A percentile compares a stretch with the other conserved stretches of the same genome.
phyloP scores from a whole-genome alignment of 495 filamentous ascomycete species.

The Hyaloscypha variabilis region DNA sequence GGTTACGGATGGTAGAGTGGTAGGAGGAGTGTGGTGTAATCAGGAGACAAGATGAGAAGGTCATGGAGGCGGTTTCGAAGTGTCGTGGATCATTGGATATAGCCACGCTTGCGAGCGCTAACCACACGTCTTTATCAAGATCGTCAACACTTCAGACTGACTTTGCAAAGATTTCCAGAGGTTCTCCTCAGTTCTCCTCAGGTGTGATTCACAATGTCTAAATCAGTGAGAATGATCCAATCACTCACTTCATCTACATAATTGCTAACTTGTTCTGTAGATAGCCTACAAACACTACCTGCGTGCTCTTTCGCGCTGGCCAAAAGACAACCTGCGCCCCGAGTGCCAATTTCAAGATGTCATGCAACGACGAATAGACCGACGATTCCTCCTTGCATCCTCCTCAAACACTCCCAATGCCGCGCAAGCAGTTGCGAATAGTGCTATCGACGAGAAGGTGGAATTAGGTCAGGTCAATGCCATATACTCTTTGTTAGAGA shows the following conservation, averaged over 20 bases:
- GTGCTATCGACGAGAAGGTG: slow-evolving; percentile 32
- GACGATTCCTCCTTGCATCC: slow-evolving; percentile 31
- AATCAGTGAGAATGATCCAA: slow-evolving; percentile 19
- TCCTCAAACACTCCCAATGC: slow-evolving; percentile 32
- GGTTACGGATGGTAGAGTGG: not conserved
- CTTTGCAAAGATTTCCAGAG: not conserved
- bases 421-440: slow-evolving; percentile 35
- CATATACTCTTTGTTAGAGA: slow-evolving; percentile 72
- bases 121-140: not conserved
- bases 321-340: slow-evolving; percentile 75
- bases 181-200: not conserved
- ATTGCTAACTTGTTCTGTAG: slow-evolving; percentile 24
- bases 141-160: not conserved
- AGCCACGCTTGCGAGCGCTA: not conserved
- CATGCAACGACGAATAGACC: slow-evolving; percentile 62
- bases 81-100: not conserved
- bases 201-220: slow-evolving; percentile 25
- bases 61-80: not conserved
- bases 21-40: not conserved
- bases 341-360: slow-evolving; percentile 73
- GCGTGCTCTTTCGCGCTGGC: slow-evolving; percentile 76
- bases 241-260: not conserved
- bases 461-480: slow-evolving; percentile 70
- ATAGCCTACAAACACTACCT: slow-evolving; percentile 58
- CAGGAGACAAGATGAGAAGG: not conserved